Evolutionary conservation across 495 filamentous ascomycete species (phyloP).

Genomic region (Cetradonia linearis): DNA sequence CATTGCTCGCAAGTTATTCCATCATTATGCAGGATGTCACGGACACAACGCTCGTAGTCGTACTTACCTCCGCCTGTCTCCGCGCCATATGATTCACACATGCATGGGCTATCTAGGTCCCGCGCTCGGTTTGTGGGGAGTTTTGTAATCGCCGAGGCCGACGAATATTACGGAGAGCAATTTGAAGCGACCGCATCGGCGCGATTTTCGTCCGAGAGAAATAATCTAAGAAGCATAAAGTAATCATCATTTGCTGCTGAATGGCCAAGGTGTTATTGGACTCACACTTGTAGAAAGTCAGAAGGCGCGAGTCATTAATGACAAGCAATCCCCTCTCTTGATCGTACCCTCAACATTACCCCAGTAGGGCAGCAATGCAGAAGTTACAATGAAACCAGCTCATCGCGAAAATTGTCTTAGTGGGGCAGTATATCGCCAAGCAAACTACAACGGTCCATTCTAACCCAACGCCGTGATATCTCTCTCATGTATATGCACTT

Average conservation of each 20-base stretch:
- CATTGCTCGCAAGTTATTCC: neutral
- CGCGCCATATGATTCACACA: neutral
- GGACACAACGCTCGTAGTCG: neutral
- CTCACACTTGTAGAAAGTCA: neutral
- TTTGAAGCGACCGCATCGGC: neutral
- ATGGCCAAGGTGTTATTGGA: neutral
- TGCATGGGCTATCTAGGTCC: neutral
- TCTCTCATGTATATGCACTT: neutral
- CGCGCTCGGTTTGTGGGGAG: neutral
- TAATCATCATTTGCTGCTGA: neutral
- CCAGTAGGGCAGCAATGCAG: neutral
- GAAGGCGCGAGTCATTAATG: neutral
- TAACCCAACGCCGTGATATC: neutral
- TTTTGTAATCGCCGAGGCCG: neutral
- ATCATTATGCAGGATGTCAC: neutral
- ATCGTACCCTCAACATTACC: neutral
- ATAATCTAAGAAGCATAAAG: neutral
- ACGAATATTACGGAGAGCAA: neutral
- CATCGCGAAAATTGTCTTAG: neutral
- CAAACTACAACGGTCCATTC: slow-evolving; percentile 3
- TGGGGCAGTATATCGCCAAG: neutral
- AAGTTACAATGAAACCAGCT: neutral
- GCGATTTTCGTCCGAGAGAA: neutral
- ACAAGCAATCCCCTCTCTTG: neutral
- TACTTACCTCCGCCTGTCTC: slow-evolving; percentile 2